Evolutionary conservation across 306 rosid genomes (phyloP).

Genomic region (Betula pendula): DNA sequence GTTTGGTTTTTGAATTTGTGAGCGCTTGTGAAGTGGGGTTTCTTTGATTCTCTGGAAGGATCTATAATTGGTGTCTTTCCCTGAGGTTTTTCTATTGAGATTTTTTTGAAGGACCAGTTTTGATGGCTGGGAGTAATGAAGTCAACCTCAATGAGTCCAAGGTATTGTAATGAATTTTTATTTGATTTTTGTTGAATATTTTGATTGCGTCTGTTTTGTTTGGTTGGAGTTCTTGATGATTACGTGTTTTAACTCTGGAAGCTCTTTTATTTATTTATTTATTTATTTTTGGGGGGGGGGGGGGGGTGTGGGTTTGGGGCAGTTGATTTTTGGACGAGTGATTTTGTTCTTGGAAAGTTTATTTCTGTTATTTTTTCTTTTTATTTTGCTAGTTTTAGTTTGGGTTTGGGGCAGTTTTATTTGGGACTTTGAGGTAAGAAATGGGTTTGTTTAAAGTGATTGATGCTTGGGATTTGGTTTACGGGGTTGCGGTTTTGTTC

Average conservation of each 20-base stretch:
- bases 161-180: slow-evolving; percentile 34
- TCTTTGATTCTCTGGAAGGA: slow-evolving; percentile 20
- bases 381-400: background rate
- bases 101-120: background rate
- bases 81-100: background rate
- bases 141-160: slow-evolving; percentile 69
- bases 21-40: slow-evolving; percentile 9
- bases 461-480: slow-evolving; percentile 10
- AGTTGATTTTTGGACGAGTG: background rate
- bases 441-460: slow-evolving; percentile 10
- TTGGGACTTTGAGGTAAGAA: background rate
- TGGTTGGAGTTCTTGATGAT: background rate
- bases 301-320: too few relatives aligned
- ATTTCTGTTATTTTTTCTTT: background rate
- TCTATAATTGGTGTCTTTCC: slow-evolving; percentile 31
- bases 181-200: slow-evolving; percentile 3
- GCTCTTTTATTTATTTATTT: background rate
- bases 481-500: background rate
- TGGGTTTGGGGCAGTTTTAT: background rate
- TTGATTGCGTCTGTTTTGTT: background rate
- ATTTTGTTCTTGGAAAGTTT: background rate
- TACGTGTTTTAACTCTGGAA: background rate
- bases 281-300: background rate
- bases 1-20: slow-evolving; percentile 9
- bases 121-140: slow-evolving; percentile 72